Percentiles rank a stretch among this genome's conserved stretches.
phyloP scores from a whole-genome alignment of 306 rosid species.

The Albizia julibrissin region DNA sequence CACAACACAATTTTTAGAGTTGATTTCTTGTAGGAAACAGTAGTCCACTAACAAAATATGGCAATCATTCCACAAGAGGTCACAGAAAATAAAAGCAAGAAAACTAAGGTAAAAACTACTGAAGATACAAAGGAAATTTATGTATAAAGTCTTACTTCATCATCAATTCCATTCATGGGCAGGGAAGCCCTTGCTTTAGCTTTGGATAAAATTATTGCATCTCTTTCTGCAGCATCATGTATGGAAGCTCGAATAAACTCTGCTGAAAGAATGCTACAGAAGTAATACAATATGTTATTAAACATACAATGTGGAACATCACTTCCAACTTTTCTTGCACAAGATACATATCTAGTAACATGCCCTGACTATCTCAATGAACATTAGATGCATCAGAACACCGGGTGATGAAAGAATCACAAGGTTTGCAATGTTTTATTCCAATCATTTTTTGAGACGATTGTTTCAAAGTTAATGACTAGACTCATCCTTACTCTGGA shows the following conservation, averaged over 20 bases:
- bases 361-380: not conserved
- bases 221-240: slow-evolving; percentile 77
- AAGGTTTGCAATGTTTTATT: not conserved
- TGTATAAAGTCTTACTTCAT: slow-evolving; percentile 60
- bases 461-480: not conserved
- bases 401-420: not conserved
- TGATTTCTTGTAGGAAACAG: not conserved
- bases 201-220: slow-evolving; percentile 65
- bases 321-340: slow-evolving; percentile 18
- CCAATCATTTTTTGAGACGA: not conserved
- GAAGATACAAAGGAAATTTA: slow-evolving; percentile 7
- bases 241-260: slow-evolving; percentile 86
- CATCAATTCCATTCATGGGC: slow-evolving; percentile 73
- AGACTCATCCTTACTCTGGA: not conserved
- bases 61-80: slow-evolving; percentile 15
- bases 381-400: not conserved
- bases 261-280: slow-evolving; percentile 96
- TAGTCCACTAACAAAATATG: not conserved
- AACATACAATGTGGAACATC: slow-evolving; percentile 1
- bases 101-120: not conserved
- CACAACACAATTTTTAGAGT: not conserved
- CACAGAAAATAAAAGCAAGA: slow-evolving; percentile 17
- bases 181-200: slow-evolving; percentile 79
- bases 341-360: not conserved
- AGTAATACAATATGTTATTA: slow-evolving; percentile 55